Evolutionary conservation across 2,329 filamentous ascomycete species (phyloP), one percentile per base, ranked within the genome.

Genomic region (Fusarium sp.): DNA sequence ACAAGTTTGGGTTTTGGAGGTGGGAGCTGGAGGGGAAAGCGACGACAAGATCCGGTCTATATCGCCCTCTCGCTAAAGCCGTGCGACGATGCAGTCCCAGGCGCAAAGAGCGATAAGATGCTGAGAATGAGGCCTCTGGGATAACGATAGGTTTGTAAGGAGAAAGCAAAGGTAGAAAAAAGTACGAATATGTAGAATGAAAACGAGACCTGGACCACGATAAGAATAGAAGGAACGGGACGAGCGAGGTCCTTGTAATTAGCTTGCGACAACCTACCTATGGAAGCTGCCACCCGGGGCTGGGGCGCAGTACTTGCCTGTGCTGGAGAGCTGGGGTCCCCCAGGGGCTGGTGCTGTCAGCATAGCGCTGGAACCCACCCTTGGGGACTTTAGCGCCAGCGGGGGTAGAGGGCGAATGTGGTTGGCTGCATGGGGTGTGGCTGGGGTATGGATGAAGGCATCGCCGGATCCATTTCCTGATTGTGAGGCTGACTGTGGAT

Each of bases 241-340:
- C 29, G 39, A 60, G 43, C 19, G 61, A 52, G 62, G 57, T 59
- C 62, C 62, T 63, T 51, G 57, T 58, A 58, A 65, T 65, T 65
- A 58, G 61, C 62, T 65, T 63, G 62, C 62, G 61, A 59, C 62
- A 48, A 42, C 58, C 45, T 32, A 42, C 58, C 45, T 32, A 29
- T 31, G 11, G 28, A 28, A 50, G 25, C 22, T 39, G 29, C 31
- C 31, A 6, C 13, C 13, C 9, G 35, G 40, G 38, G 50, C 35
- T 53, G 50, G 34, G 28, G 28, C 19, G 42, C 15, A 13, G 13
- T 35, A 6, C 8, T 5, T 11, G 24, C 28, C 9, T 4, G 6
- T 24, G 42, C 15, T 25, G 43, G 43, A 22, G 15, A 43, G 15
- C n/a, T 36, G 34, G 34, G 19, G 34, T 4, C 34, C 35, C 19